phyloP scores from a whole-genome alignment of 169 alveolate genomes.

The Plasmodium vivax region DNA sequence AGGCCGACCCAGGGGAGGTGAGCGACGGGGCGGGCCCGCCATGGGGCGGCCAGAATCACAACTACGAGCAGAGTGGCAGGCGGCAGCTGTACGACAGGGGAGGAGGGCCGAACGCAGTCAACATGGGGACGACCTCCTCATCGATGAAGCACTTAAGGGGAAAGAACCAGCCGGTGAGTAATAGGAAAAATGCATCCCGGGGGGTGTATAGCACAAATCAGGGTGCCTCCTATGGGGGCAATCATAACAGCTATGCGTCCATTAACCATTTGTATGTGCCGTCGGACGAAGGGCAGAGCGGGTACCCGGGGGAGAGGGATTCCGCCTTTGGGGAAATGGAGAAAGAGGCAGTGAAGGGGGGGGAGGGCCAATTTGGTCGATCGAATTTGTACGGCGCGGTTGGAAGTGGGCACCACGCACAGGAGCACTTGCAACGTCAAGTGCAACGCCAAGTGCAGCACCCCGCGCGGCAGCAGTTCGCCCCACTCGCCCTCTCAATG shows the following conservation, averaged over 20 bases:
- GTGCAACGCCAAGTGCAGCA: too few species aligned
- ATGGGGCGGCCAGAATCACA: background rate
- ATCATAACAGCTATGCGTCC: background rate
- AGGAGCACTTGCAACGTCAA: background rate
- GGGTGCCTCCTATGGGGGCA: background rate
- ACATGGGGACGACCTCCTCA: background rate
- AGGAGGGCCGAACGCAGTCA: background rate
- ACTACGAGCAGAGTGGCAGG: background rate
- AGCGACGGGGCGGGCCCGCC: background rate
- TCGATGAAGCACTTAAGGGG: background rate
- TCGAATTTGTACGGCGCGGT: background rate
- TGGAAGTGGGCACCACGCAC: background rate
- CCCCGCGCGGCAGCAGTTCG: background rate
- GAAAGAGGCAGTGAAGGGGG: background rate
- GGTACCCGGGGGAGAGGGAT: background rate
- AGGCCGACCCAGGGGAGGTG: background rate
- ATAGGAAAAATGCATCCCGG: background rate
- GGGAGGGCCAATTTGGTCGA: background rate
- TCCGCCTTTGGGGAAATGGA: background rate
- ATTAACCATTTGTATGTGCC: background rate
- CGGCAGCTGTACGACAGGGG: background rate
- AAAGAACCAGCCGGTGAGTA: background rate
- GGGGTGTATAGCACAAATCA: background rate
- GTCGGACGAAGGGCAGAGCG: background rate
- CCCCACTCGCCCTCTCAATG: background rate